Percentiles rank a stretch among this genome's conserved stretches.
Evolutionary conservation across 2,329 filamentous ascomycete species (phyloP).

Genomic region (Pseudonectria foliicola): DNA sequence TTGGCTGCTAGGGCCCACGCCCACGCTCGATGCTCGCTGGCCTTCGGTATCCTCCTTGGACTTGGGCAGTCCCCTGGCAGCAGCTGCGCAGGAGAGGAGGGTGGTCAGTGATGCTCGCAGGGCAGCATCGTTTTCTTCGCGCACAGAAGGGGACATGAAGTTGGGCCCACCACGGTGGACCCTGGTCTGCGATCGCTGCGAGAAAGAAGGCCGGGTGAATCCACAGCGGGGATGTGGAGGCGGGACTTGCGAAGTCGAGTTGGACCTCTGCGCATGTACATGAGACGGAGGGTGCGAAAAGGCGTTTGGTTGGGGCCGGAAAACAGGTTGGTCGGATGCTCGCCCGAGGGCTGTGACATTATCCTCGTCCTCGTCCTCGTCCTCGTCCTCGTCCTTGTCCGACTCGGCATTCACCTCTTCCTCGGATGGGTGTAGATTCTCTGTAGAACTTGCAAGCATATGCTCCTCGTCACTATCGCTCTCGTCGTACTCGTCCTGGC

Average conservation of each 20-base stretch:
- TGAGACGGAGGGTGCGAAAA: slow-evolving; percentile 74
- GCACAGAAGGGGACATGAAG: slow-evolving; percentile 66
- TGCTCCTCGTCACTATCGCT: slow-evolving; percentile 84
- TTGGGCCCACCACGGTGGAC: slow-evolving; percentile 44
- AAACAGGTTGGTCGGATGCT: slow-evolving; percentile 47
- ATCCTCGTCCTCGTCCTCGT: slow-evolving; percentile 55
- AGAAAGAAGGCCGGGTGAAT: slow-evolving; percentile 43
- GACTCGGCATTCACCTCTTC: slow-evolving; percentile 36
- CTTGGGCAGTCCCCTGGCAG: slow-evolving; percentile 75
- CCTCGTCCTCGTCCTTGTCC: slow-evolving; percentile 48
- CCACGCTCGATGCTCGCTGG: slow-evolving; percentile 25
- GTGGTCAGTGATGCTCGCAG: slow-evolving; percentile 91
- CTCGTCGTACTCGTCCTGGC: slow-evolving; percentile 91
- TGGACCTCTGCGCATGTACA: slow-evolving; percentile 38
- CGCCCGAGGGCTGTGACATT: slow-evolving; percentile 73
- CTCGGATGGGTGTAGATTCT: slow-evolving; percentile 38
- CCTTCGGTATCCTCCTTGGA: slow-evolving; percentile 40
- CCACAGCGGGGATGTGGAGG: slow-evolving; percentile 43
- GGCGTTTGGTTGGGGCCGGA: slow-evolving; percentile 84
- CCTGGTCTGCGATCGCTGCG: slow-evolving; percentile 40
- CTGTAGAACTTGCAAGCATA: slow-evolving; percentile 51
- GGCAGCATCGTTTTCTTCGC: slow-evolving; percentile 87
- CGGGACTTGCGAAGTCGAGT: slow-evolving; percentile 43
- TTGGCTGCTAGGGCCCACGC: slow-evolving; percentile 40
- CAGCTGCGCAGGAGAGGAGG: slow-evolving; percentile 87